Base-by-base conservation (phyloP, 306 rosid species). In the Astragalus membranaceus region DNA sequence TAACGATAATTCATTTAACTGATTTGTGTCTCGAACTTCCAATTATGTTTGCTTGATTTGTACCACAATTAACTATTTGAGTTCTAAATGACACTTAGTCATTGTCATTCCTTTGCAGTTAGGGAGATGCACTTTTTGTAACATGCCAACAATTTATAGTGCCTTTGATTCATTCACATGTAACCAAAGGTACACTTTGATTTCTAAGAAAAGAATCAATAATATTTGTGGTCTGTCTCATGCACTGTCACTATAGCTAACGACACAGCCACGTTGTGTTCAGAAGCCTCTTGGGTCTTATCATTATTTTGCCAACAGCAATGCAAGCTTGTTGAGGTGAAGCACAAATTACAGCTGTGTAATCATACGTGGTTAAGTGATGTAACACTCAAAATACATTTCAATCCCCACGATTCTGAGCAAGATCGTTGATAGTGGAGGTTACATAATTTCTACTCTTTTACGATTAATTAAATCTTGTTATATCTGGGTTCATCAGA, bases 181-280 rank as follows among this genome's bases (percentile, higher is more conserved):
- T 78, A 71, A 71, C 62, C 70, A 43, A 64, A 72, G 44, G 70
- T 66, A 47, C 78, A 39, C 17, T 57, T 74, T 69, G 49, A 67
- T 74, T 74, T 68, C 61, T 74, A 74, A 44, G 72, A 48, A 49
- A 75, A 70, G 64, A 72, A 78, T 56, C 72, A 83, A 70, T 77
- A 59, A 72, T 61, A 69, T 55, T 64, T 57, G 29, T 71, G 74
- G 58, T 61, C 43, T 70, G 67, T 82, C 81, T 83, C 86, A 51
- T 87, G 85, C 85, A 83, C 46, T 87, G 89, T 85, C 88, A 85
- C 83, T 59, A 74, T 77, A 74, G 77, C 80, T 57, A 76, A 83
- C 81, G 85, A 85, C 93, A 83, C 64, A 82, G 50, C 64, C 93
- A 88, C 89, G 84, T 85, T 85, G 82, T 54, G 63, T 53, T 80